These are phyloP conservation scores for Neonectria punicea DNA, from an alignment of 2,329 filamentous ascomycete species.

Conservation along the genomic window DNA sequence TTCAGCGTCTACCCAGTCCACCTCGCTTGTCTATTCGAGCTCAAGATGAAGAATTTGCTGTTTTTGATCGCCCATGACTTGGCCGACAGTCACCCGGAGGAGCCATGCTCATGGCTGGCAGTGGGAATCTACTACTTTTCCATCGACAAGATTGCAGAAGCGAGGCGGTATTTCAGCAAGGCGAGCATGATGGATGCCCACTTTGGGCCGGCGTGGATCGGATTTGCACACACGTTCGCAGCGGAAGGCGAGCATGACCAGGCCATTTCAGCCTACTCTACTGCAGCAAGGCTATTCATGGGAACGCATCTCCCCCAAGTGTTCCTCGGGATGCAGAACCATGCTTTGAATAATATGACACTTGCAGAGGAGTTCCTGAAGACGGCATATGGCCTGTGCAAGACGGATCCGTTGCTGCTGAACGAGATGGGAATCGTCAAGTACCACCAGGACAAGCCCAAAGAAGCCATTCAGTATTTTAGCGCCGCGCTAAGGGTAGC, in stretches of 20 bases:
- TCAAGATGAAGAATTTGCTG: conserved; percentile 85
- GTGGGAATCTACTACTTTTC: conserved; percentile 95
- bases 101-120: conserved; percentile 92
- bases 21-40: conserved; percentile 89
- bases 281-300: conserved; percentile 93
- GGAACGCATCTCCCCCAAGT: conserved; percentile 95
- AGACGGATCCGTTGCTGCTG: conserved; percentile 86
- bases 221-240: conserved; percentile 97
- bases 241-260: conserved; percentile 98
- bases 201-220: conserved; percentile 98
- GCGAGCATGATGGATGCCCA: conserved; percentile 97
- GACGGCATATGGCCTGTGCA: conserved; percentile 85
- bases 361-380: conserved; percentile 95
- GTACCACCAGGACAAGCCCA: conserved; percentile 86
- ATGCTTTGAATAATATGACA: conserved; percentile 93
- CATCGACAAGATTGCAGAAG: conserved; percentile 90
- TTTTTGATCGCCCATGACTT: conserved; percentile 94
- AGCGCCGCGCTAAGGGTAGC: conserved; percentile 80
- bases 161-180: conserved; percentile 95
- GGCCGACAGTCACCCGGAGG: conserved; percentile 89
- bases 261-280: conserved; percentile 97
- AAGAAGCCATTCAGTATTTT: conserved; percentile 82
- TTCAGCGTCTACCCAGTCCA: conserved; percentile 91
- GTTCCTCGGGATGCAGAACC: conserved; percentile 98
- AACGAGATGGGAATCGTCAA: conserved; percentile 98